phyloP scores from a whole-genome alignment of 768 basidiomycete genomes.

The Tulasnella calospora region DNA sequence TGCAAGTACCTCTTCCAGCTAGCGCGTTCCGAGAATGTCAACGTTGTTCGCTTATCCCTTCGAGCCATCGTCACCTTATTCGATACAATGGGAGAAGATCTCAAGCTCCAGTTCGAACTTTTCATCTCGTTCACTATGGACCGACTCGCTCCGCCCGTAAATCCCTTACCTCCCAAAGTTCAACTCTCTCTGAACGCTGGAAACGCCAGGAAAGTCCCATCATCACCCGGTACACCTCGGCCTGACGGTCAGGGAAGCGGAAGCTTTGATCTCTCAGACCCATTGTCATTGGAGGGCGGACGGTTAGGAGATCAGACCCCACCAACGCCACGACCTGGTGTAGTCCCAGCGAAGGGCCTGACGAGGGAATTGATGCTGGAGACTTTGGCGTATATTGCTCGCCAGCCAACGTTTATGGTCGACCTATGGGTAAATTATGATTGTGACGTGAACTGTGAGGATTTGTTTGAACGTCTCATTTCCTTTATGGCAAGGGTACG shows the following conservation, averaged over 20 bases:
- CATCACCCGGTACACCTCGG: conserved; percentile 18
- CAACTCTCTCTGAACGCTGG: conserved; percentile 30
- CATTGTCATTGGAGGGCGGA: neutral
- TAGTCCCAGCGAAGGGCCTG: conserved; percentile 77
- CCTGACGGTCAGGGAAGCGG: neutral
- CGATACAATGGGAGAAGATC: conserved; percentile 73
- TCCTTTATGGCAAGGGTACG: conserved; percentile 82
- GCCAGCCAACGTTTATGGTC: conserved; percentile 88
- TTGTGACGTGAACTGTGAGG: conserved; percentile 94
- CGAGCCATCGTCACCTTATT: conserved; percentile 85
- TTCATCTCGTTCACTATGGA: conserved; percentile 93
- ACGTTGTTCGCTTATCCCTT: conserved; percentile 72
- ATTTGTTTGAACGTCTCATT: conserved; percentile 83
- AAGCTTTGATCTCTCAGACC: conserved; percentile 4
- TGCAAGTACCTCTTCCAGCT: conserved; percentile 98
- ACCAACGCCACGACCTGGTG: conserved; percentile 48
- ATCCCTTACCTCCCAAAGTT: conserved; percentile 31
- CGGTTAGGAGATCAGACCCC: conserved; percentile 27
- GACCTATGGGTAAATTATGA: conserved; percentile 96
- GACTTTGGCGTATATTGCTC: conserved; percentile 72
- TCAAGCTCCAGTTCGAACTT: conserved; percentile 93
- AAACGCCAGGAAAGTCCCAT: neutral
- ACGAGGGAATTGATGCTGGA: conserved; percentile 87
- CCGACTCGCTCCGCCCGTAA: conserved; percentile 62
- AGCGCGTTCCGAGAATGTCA: conserved; percentile 80